Evolutionary conservation across 108 stramenopile genomes (phyloP), one percentile per base, ranked within the genome.

Genomic region (Pseudonitzschia multiseries): DNA sequence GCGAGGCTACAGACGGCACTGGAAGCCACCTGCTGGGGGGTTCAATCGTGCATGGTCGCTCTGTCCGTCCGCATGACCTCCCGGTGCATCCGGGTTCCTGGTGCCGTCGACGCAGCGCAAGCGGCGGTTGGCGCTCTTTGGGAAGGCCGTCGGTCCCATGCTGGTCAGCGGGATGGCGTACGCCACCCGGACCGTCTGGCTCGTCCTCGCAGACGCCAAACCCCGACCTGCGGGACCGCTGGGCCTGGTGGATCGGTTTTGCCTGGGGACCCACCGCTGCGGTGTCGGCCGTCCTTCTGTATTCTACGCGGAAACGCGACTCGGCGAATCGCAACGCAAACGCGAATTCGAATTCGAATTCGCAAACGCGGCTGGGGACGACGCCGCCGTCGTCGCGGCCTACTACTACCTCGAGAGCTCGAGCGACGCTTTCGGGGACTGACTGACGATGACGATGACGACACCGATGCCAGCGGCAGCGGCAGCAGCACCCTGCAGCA

Each of bases 251-350:
- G 71, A 65, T 79, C 43, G 43, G 50, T 24, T 79, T 75, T 65
- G 65, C 31, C 17, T 79, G 79, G 79, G 20, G 22, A 10, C 79
- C 79, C 22, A 75, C 79, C 4, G 17, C 69, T 29, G 33, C 68
- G 8, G 68, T 71, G 3, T 50, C 54, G 12, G 21, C 63, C 31
- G 57, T 59, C 24, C 60, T 74, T 1, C 64, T 79, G 26, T 79
- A 79, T 60, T 57, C 72, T 28, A 68, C 64, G 15, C 79, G 79
- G 15, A 70, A 71, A 70, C 73, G 79, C 52, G 79, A 79, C 44
- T 32, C 18, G 14, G 2, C 36, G 36, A 6, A 2, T 36, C n/a
- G n/a, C n/a, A n/a, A n/a, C n/a, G n/a, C n/a, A n/a, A n/a, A n/a
- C n/a, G n/a, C n/a, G n/a, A n/a, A 22, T 27, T 53, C 15, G 20